phyloP scores from a whole-genome alignment of 306 rosid genomes.

The Castanea crenata region DNA sequence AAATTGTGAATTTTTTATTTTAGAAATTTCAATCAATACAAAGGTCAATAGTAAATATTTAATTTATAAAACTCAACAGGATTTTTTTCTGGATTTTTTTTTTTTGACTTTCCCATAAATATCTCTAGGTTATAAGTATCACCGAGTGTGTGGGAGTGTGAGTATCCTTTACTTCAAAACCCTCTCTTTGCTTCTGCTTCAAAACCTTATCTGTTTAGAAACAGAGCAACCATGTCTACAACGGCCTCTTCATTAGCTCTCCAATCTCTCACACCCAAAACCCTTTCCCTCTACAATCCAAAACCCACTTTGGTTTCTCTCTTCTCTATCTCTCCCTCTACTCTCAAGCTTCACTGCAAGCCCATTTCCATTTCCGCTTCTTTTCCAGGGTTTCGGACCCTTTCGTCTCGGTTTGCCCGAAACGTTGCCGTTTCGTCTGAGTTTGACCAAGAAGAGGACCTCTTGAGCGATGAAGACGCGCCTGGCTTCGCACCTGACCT shows the following conservation, averaged over 20 bases:
- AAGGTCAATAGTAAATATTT: neutral
- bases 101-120: slow-evolving; percentile 14
- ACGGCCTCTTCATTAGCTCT: slow-evolving; percentile 62
- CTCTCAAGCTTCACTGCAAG: slow-evolving; percentile 25
- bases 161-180: neutral
- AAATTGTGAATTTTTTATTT: no score
- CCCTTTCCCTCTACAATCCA: slow-evolving; percentile 26
- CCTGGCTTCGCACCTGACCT: slow-evolving; percentile 47
- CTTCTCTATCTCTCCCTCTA: slow-evolving; percentile 26
- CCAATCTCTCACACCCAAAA: slow-evolving; percentile 45
- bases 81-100: neutral
- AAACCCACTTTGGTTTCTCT: slow-evolving; percentile 32
- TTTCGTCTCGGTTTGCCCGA: slow-evolving; percentile 45
- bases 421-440: slow-evolving; percentile 66
- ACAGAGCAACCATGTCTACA: slow-evolving; percentile 55
- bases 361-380: slow-evolving; percentile 53
- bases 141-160: no score
- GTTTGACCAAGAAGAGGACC: slow-evolving; percentile 69
- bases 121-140: neutral
- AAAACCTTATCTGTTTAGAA: slow-evolving; percentile 46
- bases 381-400: slow-evolving; percentile 21
- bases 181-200: neutral
- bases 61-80: neutral
- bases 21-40: neutral
- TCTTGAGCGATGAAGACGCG: slow-evolving; percentile 30